A percentile compares a stretch with the other conserved stretches of the same genome.
phyloP scores from a whole-genome alignment of 2,329 filamentous ascomycete species.

The Fusarium tricinctum region DNA sequence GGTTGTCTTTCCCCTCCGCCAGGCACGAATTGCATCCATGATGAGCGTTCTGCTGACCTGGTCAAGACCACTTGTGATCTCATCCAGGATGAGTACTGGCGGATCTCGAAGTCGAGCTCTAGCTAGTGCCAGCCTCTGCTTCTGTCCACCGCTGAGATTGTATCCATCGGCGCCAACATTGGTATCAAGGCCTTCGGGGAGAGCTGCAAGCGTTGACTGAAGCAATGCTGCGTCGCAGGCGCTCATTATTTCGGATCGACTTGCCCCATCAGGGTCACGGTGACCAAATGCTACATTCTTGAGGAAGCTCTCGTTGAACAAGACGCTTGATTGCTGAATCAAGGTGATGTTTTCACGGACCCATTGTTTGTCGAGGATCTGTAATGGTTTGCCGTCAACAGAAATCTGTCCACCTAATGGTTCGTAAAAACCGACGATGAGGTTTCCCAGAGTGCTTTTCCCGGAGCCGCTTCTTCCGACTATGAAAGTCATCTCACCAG shows the following conservation, averaged over 20 bases:
- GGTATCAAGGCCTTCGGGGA: conserved; percentile 81
- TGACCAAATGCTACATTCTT: conserved; percentile 84
- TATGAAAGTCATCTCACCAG: conserved; percentile 82
- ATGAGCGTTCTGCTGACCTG: conserved; percentile 76
- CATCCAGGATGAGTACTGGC: conserved; percentile 86
- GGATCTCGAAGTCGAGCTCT: conserved; percentile 82
- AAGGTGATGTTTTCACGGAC: conserved; percentile 82
- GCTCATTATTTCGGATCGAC: conserved; percentile 67
- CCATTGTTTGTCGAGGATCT: conserved; percentile 77
- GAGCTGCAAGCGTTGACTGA: conserved; percentile 72
- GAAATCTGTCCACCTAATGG: conserved; percentile 74
- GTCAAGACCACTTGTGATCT: conserved; percentile 89
- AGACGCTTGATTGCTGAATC: conserved; percentile 83
- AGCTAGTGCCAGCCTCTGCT: conserved; percentile 84
- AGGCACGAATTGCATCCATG: conserved; percentile 80
- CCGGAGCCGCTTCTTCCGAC: conserved; percentile 91
- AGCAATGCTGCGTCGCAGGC: conserved; percentile 79
- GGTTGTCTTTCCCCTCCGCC: conserved; percentile 86
- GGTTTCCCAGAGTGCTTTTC: conserved; percentile 88
- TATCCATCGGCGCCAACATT: conserved; percentile 77
- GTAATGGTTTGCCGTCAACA: conserved; percentile 75
- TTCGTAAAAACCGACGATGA: conserved; percentile 83
- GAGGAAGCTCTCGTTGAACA: conserved; percentile 86
- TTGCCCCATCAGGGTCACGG: conserved; percentile 62
- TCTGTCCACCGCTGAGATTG: conserved; percentile 86